phyloP scores from a whole-genome alignment of 1,284 basidiomycete genomes.

The Ganoderma sinense region DNA sequence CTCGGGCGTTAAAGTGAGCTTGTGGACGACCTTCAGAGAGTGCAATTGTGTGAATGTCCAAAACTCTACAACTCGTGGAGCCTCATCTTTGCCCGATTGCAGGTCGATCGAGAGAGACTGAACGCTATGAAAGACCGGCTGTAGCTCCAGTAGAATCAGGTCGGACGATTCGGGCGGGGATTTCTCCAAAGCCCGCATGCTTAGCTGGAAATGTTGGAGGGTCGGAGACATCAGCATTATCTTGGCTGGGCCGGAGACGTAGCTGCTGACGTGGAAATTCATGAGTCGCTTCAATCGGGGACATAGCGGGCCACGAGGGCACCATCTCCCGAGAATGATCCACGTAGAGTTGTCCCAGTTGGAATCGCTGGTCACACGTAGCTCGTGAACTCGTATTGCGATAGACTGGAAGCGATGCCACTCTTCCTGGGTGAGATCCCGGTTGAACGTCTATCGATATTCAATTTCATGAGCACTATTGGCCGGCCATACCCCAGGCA shows the following conservation, averaged over 20 bases:
- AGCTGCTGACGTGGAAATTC: constrained; percentile 1
- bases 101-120: constrained; percentile 3
- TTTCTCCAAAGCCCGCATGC: constrained; percentile 1
- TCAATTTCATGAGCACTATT: neutral
- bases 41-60: constrained; percentile 5
- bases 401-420: constrained; percentile 3
- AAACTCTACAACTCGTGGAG: neutral
- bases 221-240: constrained; percentile 11
- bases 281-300: constrained; percentile 7
- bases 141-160: neutral
- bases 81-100: neutral
- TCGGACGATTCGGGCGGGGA: neutral
- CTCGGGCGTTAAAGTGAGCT: neutral
- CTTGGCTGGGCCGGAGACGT: constrained; percentile 4
- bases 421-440: constrained; percentile 3
- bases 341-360: constrained; percentile 7
- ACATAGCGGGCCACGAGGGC: constrained; percentile 6
- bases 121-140: neutral
- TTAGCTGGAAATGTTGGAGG: constrained; percentile 8
- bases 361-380: constrained; percentile 1
- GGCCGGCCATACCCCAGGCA: neutral
- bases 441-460: neutral
- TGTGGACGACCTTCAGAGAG: neutral
- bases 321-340: constrained; percentile 7
- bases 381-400: constrained; percentile 2